Base-by-base conservation (phyloP, 2,329 filamentous ascomycete genomes). In the Fusarium musae region DNA sequence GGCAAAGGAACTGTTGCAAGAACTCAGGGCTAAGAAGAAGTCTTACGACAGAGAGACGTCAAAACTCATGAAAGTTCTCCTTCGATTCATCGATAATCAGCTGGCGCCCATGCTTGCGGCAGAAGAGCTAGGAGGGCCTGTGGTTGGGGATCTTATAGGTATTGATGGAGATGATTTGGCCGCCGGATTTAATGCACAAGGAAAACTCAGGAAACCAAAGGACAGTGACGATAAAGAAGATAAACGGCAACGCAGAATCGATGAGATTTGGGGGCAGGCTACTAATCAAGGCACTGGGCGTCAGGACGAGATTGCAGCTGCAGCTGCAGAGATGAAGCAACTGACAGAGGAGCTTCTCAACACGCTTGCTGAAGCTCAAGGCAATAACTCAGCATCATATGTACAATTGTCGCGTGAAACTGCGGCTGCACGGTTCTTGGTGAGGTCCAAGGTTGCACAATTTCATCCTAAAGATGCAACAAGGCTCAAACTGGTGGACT, bases 51-150 rank as follows among this genome's bases (percentile, higher is more conserved):
- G 80, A 58, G 88, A 92, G 72, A 92, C 91, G 3, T 84, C 85
- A 4, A 85, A 83, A 46, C 84, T 96, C 21, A 88, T 93, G 62
- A 87, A 87, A 64, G 86, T 89, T 0, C 86, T 97, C 62, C 89
- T 92, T 71, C 84, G 83, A 21, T 97, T 97, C 78, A 91, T 96
- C 64, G 89, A 93, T 69, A 84, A 89, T 47, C 87, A 90, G 44
- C 86, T 97, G 2, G 92, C 93, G 3, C 83, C 88, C 6, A 93
- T 96, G 90, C 85, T 97, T 47, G 94, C 93, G 11, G 93, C 93
- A 2, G 94, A 97, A 82, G 93, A 95, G 78, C 86, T 95, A 3
- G 94, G 94, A 12, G 94, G 94, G 0, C 94, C 94, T 0, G 92
- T 95, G 16, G 93, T 95, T 2, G 93, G 94, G 7, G 92, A 94